These are phyloP conservation scores for Protomyces gravidus DNA, from an alignment of 1,139 yeast genomes.

Conservation along the genomic window DNA sequence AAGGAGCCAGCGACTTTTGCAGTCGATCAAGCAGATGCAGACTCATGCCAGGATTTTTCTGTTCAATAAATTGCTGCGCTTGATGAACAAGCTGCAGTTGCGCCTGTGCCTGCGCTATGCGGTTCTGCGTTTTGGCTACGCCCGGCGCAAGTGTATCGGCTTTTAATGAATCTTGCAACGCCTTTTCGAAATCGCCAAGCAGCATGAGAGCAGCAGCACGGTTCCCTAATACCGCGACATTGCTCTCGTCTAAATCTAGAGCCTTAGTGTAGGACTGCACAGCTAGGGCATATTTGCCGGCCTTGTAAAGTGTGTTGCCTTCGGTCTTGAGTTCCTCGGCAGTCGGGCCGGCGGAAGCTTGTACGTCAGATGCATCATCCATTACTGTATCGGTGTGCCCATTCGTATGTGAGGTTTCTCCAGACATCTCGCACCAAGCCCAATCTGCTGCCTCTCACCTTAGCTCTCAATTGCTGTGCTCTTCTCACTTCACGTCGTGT, in stretches of 20 bases:
- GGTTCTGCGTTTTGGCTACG: conserved; percentile 40
- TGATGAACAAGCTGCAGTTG: conserved; percentile 36
- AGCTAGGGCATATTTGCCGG: conserved; percentile 42
- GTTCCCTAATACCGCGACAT: conserved; percentile 60
- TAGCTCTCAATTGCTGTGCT: no score
- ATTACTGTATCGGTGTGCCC: neutral
- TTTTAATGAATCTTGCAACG: conserved; percentile 49
- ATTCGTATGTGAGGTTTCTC: neutral
- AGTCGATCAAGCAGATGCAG: conserved; percentile 43
- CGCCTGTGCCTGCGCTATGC: conserved; percentile 43
- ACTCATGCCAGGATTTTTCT: conserved; percentile 37
- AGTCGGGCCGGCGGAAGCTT: conserved; percentile 1
- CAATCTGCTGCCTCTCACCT: no score
- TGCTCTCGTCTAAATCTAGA: conserved; percentile 41
- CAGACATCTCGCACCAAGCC: no score
- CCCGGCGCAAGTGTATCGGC: conserved; percentile 42
- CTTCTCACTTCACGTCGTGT: no score
- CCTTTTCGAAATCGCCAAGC: conserved; percentile 53
- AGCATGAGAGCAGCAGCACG: conserved; percentile 74
- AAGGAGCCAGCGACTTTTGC: conserved; percentile 41
- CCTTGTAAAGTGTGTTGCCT: conserved; percentile 44
- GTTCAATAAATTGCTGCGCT: conserved; percentile 36
- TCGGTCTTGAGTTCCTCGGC: conserved; percentile 41
- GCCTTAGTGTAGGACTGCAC: conserved; percentile 43
- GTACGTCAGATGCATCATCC: conserved; percentile 1